Evolutionary conservation across 495 filamentous ascomycete species (phyloP).

Genomic region (Trichoderma asperelloides): DNA sequence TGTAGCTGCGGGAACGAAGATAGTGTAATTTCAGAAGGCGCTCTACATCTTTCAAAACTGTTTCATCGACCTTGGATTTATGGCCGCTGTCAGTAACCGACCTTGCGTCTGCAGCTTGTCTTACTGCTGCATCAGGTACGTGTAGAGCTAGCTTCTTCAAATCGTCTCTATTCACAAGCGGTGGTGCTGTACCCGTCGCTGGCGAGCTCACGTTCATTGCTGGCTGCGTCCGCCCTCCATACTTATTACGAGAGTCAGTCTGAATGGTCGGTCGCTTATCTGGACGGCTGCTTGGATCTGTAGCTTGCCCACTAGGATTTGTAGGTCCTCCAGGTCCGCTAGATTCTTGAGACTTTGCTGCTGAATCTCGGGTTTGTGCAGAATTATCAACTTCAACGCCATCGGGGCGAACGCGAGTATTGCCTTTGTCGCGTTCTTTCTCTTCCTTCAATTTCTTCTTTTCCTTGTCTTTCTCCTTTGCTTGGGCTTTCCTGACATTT

Average conservation of each 20-base stretch:
- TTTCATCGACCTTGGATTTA: constrained; percentile 13
- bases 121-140: background rate
- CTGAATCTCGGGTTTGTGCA: background rate
- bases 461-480: constrained; percentile 8
- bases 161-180: background rate
- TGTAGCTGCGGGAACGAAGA: constrained; percentile 17
- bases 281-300: background rate
- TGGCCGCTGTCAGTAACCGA: constrained; percentile 2
- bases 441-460: constrained; percentile 11
- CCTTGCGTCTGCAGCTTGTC: background rate
- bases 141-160: background rate
- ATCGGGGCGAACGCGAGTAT: background rate
- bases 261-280: background rate
- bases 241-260: background rate
- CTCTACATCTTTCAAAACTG: constrained; percentile 10
- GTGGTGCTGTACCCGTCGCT: background rate
- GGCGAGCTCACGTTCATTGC: background rate
- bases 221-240: background rate
- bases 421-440: background rate
- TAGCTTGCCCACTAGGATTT: background rate
- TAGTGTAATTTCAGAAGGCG: constrained; percentile 21
- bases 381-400: background rate
- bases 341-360: background rate
- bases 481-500: constrained; percentile 1
- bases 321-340: background rate